Evolutionary conservation across 2,329 filamentous ascomycete species (phyloP).

Genomic region (Graphilbum fragrans): DNA sequence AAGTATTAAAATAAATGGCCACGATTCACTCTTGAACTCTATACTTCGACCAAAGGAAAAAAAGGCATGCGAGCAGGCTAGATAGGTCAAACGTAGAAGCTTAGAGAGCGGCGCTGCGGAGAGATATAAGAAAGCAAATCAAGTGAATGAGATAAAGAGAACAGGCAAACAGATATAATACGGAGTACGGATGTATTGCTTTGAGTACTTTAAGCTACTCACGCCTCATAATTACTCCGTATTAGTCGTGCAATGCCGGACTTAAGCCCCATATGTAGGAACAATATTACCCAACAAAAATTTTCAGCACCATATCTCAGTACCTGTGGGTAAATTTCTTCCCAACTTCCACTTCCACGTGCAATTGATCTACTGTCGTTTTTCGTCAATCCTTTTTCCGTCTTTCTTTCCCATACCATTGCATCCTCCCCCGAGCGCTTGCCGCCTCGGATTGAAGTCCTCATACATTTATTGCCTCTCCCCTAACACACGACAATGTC

Average conservation of each 20-base stretch:
- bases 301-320: not conserved
- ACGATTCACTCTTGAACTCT: too few species aligned
- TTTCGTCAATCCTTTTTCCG: not conserved
- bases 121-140: too few species aligned
- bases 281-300: not conserved
- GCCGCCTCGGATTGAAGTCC: not conserved
- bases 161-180: not conserved
- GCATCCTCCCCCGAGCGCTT: not conserved
- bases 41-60: too few species aligned
- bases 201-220: constrained; percentile 11
- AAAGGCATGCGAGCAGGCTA: too few species aligned
- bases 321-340: too few species aligned
- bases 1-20: too few species aligned
- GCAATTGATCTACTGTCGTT: not conserved
- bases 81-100: too few species aligned
- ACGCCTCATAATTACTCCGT: not conserved
- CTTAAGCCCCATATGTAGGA: not conserved
- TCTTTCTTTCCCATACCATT: not conserved
- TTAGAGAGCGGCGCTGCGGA: too few species aligned
- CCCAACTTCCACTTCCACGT: not conserved
- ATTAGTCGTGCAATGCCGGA: not conserved
- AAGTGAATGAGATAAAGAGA: not conserved
- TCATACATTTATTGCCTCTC: not conserved
- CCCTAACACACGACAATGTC: constrained; percentile 11
- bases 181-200: not conserved